Evolutionary conservation across 495 filamentous ascomycete genomes (phyloP).

Genomic region (Xylaria scruposa): DNA sequence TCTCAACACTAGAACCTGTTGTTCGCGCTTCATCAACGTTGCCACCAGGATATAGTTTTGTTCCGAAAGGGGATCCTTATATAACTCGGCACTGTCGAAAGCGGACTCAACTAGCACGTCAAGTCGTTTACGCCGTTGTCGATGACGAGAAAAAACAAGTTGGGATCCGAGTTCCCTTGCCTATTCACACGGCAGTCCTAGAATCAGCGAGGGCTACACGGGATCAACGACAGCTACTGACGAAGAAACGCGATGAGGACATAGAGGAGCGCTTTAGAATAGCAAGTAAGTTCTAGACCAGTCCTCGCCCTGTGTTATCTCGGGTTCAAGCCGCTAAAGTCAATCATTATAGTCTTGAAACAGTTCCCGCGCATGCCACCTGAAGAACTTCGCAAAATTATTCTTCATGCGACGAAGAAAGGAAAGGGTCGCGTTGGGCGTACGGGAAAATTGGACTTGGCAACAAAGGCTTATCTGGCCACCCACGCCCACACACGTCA

Average conservation of each 20-base stretch:
- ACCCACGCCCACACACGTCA: slow-evolving; percentile 50
- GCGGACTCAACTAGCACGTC: slow-evolving; percentile 37
- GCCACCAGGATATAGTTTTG: slow-evolving; percentile 45
- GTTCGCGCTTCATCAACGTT: slow-evolving; percentile 30
- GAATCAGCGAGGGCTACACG: slow-evolving; percentile 37
- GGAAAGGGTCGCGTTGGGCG: slow-evolving; percentile 45
- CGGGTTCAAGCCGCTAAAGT: neutral
- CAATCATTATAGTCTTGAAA: slow-evolving; percentile 29
- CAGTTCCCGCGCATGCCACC: slow-evolving; percentile 42
- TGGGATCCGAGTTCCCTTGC: slow-evolving; percentile 48
- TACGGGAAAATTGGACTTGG: slow-evolving; percentile 34
- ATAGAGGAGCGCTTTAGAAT: slow-evolving; percentile 29
- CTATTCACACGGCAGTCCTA: slow-evolving; percentile 38
- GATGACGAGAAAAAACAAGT: slow-evolving; percentile 32
- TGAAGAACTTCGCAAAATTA: slow-evolving; percentile 30
- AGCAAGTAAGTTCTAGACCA: slow-evolving; percentile 11
- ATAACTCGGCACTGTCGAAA: slow-evolving; percentile 47
- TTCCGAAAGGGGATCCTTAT: slow-evolving; percentile 48
- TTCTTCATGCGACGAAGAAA: slow-evolving; percentile 43
- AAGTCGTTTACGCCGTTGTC: slow-evolving; percentile 45
- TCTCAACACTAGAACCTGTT: slow-evolving; percentile 18
- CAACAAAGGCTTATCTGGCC: slow-evolving; percentile 43
- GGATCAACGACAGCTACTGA: slow-evolving; percentile 31
- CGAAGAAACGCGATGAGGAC: slow-evolving; percentile 40
- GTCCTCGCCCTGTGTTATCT: neutral